phyloP scores from a whole-genome alignment of 768 basidiomycete genomes.

The Roridomyces roridus region DNA sequence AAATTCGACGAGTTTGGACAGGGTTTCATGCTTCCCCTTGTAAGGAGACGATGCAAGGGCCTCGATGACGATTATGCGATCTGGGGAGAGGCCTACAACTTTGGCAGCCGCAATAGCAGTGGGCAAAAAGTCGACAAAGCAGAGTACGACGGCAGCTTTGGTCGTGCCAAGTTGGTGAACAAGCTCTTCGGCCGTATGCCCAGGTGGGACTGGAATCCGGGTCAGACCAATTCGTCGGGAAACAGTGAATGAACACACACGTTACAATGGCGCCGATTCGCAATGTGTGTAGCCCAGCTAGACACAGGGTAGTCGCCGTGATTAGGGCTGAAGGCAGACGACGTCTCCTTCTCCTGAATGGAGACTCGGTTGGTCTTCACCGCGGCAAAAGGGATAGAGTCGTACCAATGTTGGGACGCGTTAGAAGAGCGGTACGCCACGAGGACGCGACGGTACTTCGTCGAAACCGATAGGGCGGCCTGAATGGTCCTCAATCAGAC shows the following conservation, averaged over 20 bases:
- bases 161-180: conserved; percentile 58
- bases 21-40: conserved; percentile 29
- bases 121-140: conserved; percentile 49
- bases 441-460: conserved; percentile 47
- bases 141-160: conserved; percentile 54
- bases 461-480: conserved; percentile 49
- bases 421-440: conserved; percentile 35
- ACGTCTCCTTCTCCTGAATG: conserved; percentile 58
- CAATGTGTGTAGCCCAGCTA: conserved; percentile 68
- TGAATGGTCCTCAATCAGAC: conserved; percentile 64
- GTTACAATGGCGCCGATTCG: conserved; percentile 63
- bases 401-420: conserved; percentile 59
- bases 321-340: conserved; percentile 70
- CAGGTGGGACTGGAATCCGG: conserved; percentile 50
- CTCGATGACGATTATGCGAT: conserved; percentile 48
- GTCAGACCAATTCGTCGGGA: conserved; percentile 5
- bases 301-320: conserved; percentile 64
- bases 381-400: not conserved
- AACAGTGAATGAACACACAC: conserved; percentile 39
- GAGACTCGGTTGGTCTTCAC: not conserved
- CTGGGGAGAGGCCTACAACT: conserved; percentile 44
- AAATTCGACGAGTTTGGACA: conserved; percentile 56
- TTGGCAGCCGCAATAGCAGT: conserved; percentile 54
- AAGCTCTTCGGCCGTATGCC: conserved; percentile 63
- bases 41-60: conserved; percentile 18